Conservation (phyloP, 306 rosid species). For the Datisca glomerata region DNA sequence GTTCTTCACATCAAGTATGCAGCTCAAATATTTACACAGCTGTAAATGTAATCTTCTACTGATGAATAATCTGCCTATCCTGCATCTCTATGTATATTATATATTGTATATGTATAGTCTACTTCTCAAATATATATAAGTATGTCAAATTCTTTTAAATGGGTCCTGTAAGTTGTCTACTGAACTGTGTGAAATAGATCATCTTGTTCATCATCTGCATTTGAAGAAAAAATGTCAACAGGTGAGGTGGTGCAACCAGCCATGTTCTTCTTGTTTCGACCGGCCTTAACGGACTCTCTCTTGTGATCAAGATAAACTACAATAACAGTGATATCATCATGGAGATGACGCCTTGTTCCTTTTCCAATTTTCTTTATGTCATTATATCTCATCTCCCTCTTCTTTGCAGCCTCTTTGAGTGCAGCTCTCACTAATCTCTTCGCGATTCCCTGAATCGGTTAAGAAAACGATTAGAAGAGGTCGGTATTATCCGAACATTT, state of each 20-base stretch:
- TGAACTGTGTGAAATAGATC: too few species aligned
- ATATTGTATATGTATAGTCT: too few species aligned
- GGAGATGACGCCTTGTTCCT: constrained; percentile 82
- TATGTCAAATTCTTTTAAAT: too few species aligned
- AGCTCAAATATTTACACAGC: too few species aligned
- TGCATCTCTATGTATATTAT: too few species aligned
- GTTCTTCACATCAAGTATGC: too few species aligned
- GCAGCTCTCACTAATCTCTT: constrained; percentile 86
- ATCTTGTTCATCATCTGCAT: constrained; percentile 37
- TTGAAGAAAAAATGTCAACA: constrained; percentile 66
- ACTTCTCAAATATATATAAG: too few species aligned
- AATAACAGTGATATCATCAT: constrained; percentile 83
- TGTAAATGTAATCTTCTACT: too few species aligned
- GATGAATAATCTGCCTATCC: too few species aligned
- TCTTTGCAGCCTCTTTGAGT: constrained; percentile 74
- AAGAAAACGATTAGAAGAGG: too few species aligned
- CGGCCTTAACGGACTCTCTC: constrained; percentile 24
- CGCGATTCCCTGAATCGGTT: constrained; percentile 99
- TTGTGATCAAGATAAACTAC: constrained; percentile 72
- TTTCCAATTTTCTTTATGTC: constrained; percentile 74
- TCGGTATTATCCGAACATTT: too few species aligned
- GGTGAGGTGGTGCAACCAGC: constrained; percentile 59
- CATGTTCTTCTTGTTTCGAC: constrained; percentile 26
- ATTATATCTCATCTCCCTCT: constrained; percentile 78
- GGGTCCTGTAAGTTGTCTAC: too few species aligned